phyloP scores from a whole-genome alignment of 805 yeast genomes.

The Lipomyces kockii region DNA sequence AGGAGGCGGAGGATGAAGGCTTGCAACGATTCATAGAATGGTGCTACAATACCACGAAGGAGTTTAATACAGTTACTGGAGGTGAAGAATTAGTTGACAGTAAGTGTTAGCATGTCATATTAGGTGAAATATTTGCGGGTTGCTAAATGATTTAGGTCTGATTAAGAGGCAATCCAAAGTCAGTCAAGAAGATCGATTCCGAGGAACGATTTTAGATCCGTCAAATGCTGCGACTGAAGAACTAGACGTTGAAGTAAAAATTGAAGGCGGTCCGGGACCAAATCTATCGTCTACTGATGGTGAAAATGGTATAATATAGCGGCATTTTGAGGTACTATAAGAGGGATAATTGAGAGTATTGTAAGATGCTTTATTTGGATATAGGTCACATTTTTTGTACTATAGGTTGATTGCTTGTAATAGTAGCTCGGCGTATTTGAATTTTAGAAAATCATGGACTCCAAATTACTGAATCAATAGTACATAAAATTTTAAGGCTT shows the following conservation, averaged over 20 bases:
- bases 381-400: background rate
- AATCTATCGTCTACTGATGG: background rate
- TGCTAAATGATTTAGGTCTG: slow-evolving; percentile 13
- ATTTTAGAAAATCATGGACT: background rate
- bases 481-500: background rate
- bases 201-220: slow-evolving; percentile 34
- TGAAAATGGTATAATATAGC: background rate
- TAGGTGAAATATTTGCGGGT: background rate
- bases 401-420: background rate
- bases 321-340: background rate
- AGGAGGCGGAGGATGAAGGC: slow-evolving; percentile 30
- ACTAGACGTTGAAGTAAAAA: slow-evolving; percentile 1
- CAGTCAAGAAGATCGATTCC: slow-evolving; percentile 34
- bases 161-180: slow-evolving; percentile 32
- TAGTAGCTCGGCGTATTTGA: background rate
- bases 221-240: background rate
- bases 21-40: slow-evolving; percentile 35
- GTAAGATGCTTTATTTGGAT: background rate
- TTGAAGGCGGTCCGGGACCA: slow-evolving; percentile 33
- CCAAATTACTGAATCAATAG: background rate
- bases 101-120: slow-evolving; percentile 3
- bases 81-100: slow-evolving; percentile 26
- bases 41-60: slow-evolving; percentile 22
- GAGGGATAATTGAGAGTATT: background rate
- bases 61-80: slow-evolving; percentile 22